Base-by-base conservation (phyloP, 768 basidiomycete species). In the Hypsizygus marmoreus region DNA sequence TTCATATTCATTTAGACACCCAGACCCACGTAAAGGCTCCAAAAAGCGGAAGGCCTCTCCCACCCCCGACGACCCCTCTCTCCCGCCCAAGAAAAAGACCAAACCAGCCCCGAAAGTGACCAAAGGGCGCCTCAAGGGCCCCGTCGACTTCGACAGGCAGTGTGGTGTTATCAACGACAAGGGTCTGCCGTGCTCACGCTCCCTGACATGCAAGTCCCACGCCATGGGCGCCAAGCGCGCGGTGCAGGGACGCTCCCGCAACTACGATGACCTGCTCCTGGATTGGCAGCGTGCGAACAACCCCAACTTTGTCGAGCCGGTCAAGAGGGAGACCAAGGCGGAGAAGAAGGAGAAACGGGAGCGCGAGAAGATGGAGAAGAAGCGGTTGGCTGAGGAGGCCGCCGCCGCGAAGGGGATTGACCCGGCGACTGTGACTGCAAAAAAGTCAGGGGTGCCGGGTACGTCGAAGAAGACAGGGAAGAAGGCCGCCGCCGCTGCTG, bases 131-230 rank as follows among this genome's bases (percentile, higher is more conserved):
- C 68, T 79, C 49, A 91, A 91, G 57, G 90, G 91, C 1, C 93
- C 94, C 3, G 82, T 95, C 39, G 88, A 97, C 67, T 82, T 84
- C 53, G 91, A 97, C 71, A 84, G 80, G 45, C 94, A 97, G 54
- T 98, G 95, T 57, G 94, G 95, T 40, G 95, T 98, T 28, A 95
- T 97, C 64, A 97, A 95, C 69, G 94, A 95, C 70, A 97, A 97
- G 66, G 79, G 79, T 33, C 71, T 92, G 6, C 93, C 91, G 0
- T 99, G 95, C 62, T 92, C 93, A 10, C 89, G 95, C 20, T 93
- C 93, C 6, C 78, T 99, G 28, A 97, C 95, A 0, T 99, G 95
- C 74, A 99, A 99, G 68, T 92, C 95, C 4, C 95, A 99, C 63
- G 88, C 91, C 2, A 95, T 99, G 86, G 92, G 92, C 11, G 89